Percentiles rank a stretch among this genome's conserved stretches.
Conservation (phyloP, 257 asterid species). For the Nicotiana undulata region DNA sequence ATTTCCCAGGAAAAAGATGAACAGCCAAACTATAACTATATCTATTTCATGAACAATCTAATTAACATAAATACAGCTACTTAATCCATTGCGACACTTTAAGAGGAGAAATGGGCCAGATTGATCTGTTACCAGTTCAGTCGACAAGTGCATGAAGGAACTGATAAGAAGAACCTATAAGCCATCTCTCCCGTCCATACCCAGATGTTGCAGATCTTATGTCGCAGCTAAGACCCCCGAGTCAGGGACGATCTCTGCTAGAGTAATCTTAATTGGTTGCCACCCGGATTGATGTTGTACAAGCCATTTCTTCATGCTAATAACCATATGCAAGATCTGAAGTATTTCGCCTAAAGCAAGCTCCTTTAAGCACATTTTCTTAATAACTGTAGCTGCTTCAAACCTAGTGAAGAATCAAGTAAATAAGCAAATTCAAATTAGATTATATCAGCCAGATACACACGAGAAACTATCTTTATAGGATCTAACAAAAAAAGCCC, state of each 20-base stretch:
- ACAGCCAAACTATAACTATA: slow-evolving; percentile 4
- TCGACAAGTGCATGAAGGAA: slow-evolving; percentile 13
- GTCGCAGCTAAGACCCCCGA: slow-evolving; percentile 67
- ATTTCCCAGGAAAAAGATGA: slow-evolving; percentile 2
- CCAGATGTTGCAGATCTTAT: slow-evolving; percentile 26
- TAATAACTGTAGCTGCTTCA: slow-evolving; percentile 79
- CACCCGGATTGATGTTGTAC: slow-evolving; percentile 65
- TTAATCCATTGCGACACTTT: neutral
- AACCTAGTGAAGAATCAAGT: slow-evolving; percentile 46
- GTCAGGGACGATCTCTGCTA: slow-evolving; percentile 62
- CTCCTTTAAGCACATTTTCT: slow-evolving; percentile 59
- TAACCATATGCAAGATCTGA: slow-evolving; percentile 81
- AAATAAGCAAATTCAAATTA: slow-evolving; percentile 1
- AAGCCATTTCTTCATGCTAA: slow-evolving; percentile 70
- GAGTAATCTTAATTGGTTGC: slow-evolving; percentile 66
- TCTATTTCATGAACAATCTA: slow-evolving; percentile 6
- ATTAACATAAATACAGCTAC: slow-evolving; percentile 17
- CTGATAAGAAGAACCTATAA: slow-evolving; percentile 5
- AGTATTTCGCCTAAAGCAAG: slow-evolving; percentile 67
- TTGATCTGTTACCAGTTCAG: slow-evolving; percentile 19
- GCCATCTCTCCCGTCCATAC: slow-evolving; percentile 29
- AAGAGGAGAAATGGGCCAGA: slow-evolving; percentile 28
- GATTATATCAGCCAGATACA: slow-evolving; percentile 1
- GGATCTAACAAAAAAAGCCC: neutral
- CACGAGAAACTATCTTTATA: neutral